Evolutionary conservation across 2,329 filamentous ascomycete genomes (phyloP).

Genomic region (Penicillium fuscoglaucum): DNA sequence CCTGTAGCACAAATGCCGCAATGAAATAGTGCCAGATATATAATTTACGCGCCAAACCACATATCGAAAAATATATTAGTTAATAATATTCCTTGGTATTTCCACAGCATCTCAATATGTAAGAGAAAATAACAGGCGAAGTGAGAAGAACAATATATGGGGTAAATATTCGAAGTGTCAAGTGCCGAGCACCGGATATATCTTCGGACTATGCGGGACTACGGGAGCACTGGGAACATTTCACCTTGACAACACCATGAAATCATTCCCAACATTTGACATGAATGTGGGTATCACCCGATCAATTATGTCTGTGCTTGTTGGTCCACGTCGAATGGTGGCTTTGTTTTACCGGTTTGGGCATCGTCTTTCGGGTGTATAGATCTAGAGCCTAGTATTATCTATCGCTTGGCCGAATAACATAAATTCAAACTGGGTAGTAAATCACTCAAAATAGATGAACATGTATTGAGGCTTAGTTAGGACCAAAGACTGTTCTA

Average conservation of each 20-base stretch:
- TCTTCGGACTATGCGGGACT: not conserved
- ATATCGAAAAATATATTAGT: not conserved
- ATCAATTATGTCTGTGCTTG: not conserved
- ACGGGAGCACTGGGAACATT: not conserved
- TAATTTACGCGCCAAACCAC: not conserved
- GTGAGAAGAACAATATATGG: too few relatives aligned
- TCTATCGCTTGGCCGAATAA: not conserved
- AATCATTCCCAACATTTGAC: not conserved
- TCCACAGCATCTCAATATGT: not conserved
- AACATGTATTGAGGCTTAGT: not conserved
- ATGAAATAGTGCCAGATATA: not conserved
- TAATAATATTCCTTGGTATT: not conserved
- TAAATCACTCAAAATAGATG: not conserved
- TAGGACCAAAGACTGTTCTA: not conserved
- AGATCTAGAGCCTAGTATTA: not conserved
- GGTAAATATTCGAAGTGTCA: not conserved
- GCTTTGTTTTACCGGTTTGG: not conserved
- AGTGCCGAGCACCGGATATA: not conserved
- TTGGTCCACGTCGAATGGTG: constrained; percentile 4
- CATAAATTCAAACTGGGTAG: not conserved
- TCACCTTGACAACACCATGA: constrained; percentile 1
- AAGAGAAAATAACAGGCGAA: not conserved
- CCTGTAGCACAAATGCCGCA: constrained; percentile 13
- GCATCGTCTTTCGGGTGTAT: not conserved
- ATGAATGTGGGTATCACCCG: not conserved